Evolutionary conservation across 805 yeast species (phyloP).

Genomic region (Metschnikowia similis): DNA sequence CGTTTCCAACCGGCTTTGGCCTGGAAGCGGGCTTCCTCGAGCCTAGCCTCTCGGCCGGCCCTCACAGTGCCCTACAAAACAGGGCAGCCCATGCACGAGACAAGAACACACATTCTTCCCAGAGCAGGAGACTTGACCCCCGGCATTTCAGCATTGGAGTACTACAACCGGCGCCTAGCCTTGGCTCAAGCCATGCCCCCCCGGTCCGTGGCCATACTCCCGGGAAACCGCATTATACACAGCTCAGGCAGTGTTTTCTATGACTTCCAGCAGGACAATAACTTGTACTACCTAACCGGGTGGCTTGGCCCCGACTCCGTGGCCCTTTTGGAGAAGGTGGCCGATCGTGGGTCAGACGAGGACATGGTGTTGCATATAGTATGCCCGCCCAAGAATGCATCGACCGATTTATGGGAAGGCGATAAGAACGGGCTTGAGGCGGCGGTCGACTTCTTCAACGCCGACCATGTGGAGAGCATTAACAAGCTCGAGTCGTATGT

Average conservation of each 20-base stretch:
- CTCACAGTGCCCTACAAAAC: slow-evolving; percentile 35
- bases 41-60: slow-evolving; percentile 23
- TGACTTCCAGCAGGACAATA: slow-evolving; percentile 88
- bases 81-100: slow-evolving; percentile 87
- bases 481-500: slow-evolving; percentile 42
- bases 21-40: slow-evolving; percentile 5
- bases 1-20: background rate
- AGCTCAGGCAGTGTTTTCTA: slow-evolving; percentile 91
- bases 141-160: slow-evolving; percentile 81
- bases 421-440: slow-evolving; percentile 83
- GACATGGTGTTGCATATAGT: slow-evolving; percentile 67
- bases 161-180: slow-evolving; percentile 62
- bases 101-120: slow-evolving; percentile 69
- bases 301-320: slow-evolving; percentile 88
- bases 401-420: slow-evolving; percentile 93
- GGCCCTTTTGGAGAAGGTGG: slow-evolving; percentile 60
- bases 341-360: slow-evolving; percentile 40
- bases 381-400: slow-evolving; percentile 77
- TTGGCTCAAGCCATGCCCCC: slow-evolving; percentile 57
- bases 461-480: slow-evolving; percentile 64
- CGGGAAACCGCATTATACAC: slow-evolving; percentile 68
- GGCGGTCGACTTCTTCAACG: slow-evolving; percentile 79
- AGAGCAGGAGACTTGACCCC: slow-evolving; percentile 80
- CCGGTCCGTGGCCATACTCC: slow-evolving; percentile 65
- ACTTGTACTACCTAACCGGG: slow-evolving; percentile 82